Evolutionary conservation across 2,329 filamentous ascomycete genomes (phyloP).

Genomic region (Ceratocystis alfenasii): DNA sequence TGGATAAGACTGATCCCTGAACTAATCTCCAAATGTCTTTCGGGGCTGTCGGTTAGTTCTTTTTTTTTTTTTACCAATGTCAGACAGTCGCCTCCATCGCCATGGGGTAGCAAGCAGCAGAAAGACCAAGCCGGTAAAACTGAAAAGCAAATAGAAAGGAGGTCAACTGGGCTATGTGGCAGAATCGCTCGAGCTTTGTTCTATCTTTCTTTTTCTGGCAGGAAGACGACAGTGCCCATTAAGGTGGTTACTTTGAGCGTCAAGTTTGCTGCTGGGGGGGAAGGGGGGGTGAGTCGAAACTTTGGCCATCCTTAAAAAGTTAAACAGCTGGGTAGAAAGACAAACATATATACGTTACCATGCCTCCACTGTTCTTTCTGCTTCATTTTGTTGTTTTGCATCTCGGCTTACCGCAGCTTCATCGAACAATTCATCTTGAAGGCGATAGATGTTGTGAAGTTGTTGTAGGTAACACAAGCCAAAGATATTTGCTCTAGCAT

Average conservation of each 20-base stretch:
- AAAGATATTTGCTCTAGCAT: neutral
- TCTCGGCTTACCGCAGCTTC: too few relatives aligned
- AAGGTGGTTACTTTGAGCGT: neutral
- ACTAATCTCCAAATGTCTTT: neutral
- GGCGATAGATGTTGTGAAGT: neutral
- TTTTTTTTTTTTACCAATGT: neutral
- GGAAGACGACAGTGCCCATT: neutral
- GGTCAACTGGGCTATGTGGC: neutral
- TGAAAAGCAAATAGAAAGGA: neutral
- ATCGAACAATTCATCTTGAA: neutral
- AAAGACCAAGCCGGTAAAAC: neutral
- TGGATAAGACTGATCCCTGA: neutral
- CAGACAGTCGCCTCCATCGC: too few relatives aligned
- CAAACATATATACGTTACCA: too few relatives aligned
- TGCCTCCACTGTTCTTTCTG: too few relatives aligned
- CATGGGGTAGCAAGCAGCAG: neutral
- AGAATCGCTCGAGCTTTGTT: neutral
- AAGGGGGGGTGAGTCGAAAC: too few relatives aligned
- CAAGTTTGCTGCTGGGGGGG: neutral
- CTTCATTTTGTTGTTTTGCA: too few relatives aligned
- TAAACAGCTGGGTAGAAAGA: too few relatives aligned
- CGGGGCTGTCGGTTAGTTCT: neutral
- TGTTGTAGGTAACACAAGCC: neutral
- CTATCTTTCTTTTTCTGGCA: neutral
- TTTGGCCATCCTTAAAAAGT: too few relatives aligned